Percentiles rank a stretch among this genome's conserved stretches.
phyloP scores from a whole-genome alignment of 441 rosid genomes.

The Geranium incanum region DNA sequence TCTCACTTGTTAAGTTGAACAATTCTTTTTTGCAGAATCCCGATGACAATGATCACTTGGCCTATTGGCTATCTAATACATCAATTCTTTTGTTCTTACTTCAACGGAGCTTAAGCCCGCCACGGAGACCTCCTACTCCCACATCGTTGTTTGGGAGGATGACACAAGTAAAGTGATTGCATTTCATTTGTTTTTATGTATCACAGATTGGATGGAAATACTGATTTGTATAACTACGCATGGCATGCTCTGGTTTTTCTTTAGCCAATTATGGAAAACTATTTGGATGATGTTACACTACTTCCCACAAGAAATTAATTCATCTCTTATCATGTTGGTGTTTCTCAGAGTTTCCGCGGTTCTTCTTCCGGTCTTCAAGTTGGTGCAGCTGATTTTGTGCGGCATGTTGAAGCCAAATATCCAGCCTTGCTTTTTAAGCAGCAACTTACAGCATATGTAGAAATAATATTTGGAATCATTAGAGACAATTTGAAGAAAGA shows the following conservation, averaged over 20 bases:
- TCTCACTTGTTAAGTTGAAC: slow-evolving; percentile 2
- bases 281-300: background rate
- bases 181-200: slow-evolving; percentile 1
- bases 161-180: slow-evolving; percentile 49
- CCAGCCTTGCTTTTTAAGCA: slow-evolving; percentile 92
- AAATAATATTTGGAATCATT: slow-evolving; percentile 71
- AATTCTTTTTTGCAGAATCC: slow-evolving; percentile 44
- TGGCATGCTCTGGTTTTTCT: background rate
- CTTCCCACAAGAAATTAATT: background rate
- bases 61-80: slow-evolving; percentile 83
- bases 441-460: slow-evolving; percentile 87
- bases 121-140: slow-evolving; percentile 57
- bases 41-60: slow-evolving; percentile 61
- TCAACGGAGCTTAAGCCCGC: slow-evolving; percentile 61
- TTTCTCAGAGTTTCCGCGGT: slow-evolving; percentile 70
- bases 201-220: background rate
- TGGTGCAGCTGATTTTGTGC: slow-evolving; percentile 50
- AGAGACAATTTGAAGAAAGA: slow-evolving; percentile 76
- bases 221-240: background rate
- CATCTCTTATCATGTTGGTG: slow-evolving; percentile 16
- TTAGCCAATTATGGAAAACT: background rate
- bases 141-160: slow-evolving; percentile 78
- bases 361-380: slow-evolving; percentile 61
- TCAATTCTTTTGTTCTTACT: slow-evolving; percentile 69
- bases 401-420: slow-evolving; percentile 74